These are phyloP conservation scores for Mycena sanguinolenta DNA, from an alignment of 768 basidiomycete genomes.

Conservation along the genomic window DNA sequence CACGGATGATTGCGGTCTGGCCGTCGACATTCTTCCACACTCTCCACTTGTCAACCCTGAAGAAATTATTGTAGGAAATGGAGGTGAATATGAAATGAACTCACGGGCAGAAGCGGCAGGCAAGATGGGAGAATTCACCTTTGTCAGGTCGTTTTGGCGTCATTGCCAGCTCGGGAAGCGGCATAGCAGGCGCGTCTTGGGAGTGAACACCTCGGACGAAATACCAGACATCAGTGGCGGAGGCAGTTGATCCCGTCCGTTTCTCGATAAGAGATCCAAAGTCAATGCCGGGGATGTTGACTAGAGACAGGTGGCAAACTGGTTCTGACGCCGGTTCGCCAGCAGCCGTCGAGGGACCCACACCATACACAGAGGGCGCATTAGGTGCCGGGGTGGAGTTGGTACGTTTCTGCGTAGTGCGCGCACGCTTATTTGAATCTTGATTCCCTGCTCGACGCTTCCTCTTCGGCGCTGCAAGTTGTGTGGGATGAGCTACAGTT, in stretches of 20 bases:
- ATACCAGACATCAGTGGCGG: not conserved
- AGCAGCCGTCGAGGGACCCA: not conserved
- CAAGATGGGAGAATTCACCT: not conserved
- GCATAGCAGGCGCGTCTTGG: not conserved
- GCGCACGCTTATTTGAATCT: too few relatives aligned
- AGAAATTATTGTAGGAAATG: not conserved
- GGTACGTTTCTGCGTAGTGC: too few relatives aligned
- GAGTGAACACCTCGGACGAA: not conserved
- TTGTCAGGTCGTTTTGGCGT: not conserved
- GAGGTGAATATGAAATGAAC: not conserved
- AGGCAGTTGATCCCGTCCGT: not conserved
- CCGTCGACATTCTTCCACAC: not conserved
- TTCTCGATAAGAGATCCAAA: not conserved
- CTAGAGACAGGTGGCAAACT: not conserved
- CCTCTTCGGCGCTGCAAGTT: too few relatives aligned
- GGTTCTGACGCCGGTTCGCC: not conserved
- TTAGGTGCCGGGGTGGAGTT: too few relatives aligned
- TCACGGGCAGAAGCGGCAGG: not conserved
- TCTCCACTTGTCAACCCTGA: not conserved
- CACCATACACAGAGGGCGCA: not conserved
- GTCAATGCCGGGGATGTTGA: not conserved
- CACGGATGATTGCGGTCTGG: not conserved
- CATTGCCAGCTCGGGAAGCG: not conserved
- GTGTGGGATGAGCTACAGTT: too few relatives aligned
- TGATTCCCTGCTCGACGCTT: too few relatives aligned